These are phyloP conservation scores for Oryza punctata DNA, from an alignment of 176 grass and related monocot genomes.

Conservation along the genomic window DNA sequence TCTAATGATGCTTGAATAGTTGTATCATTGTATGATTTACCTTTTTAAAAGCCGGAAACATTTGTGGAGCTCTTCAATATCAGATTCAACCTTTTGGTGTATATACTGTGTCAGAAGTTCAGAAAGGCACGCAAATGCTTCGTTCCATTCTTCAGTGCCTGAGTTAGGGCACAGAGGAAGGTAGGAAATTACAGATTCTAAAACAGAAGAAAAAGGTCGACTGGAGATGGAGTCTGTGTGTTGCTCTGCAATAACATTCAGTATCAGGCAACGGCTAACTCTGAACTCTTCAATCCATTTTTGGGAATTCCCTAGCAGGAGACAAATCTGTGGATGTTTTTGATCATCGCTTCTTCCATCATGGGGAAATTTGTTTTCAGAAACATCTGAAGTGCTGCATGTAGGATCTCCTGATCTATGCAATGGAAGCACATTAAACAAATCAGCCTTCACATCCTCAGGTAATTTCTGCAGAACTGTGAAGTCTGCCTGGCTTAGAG, in stretches of 20 bases:
- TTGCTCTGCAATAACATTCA: constrained; percentile 56
- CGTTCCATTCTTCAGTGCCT: constrained; percentile 61
- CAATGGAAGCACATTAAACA: constrained; percentile 56
- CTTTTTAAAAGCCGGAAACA: constrained; percentile 93
- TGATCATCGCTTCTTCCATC: constrained; percentile 35
- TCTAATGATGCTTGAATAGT: constrained; percentile 1
- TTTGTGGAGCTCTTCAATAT: constrained; percentile 92
- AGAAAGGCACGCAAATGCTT: constrained; percentile 37
- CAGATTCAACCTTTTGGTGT: constrained; percentile 67
- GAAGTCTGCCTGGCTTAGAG: constrained; percentile 72
- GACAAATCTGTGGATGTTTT: constrained; percentile 19
- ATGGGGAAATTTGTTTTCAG: constrained; percentile 32
- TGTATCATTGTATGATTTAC: constrained; percentile 26
- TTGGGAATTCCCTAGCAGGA: constrained; percentile 43
- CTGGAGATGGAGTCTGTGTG: constrained; percentile 34
- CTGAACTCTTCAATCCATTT: constrained; percentile 66
- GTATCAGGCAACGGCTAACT: constrained; percentile 51
- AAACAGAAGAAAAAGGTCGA: constrained; percentile 55
- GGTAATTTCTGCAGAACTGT: constrained; percentile 75
- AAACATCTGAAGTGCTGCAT: constrained; percentile 29
- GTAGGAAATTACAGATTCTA: constrained; percentile 52
- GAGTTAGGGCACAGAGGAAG: constrained; percentile 40
- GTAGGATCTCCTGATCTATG: constrained; percentile 53
- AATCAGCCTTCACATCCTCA: constrained; percentile 67
- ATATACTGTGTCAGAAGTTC: constrained; percentile 68